phyloP scores from a whole-genome alignment of 495 filamentous ascomycete species.

The Aspergillus ellipticus region DNA sequence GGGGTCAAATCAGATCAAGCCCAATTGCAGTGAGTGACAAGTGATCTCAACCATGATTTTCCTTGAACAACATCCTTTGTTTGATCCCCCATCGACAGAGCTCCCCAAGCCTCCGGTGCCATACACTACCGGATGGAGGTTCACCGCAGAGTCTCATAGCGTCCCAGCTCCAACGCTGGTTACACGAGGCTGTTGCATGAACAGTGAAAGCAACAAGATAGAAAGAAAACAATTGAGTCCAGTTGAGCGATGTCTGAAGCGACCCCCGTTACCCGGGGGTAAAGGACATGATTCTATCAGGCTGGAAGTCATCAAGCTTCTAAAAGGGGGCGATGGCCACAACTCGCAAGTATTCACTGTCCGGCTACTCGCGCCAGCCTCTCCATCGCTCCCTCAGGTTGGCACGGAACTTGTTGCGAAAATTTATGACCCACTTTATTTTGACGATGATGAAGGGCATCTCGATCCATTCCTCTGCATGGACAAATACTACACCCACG shows the following conservation, averaged over 20 bases:
- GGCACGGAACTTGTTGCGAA: slow-evolving; percentile 24
- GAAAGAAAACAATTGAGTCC: slow-evolving; percentile 14
- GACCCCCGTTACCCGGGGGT: slow-evolving; percentile 17
- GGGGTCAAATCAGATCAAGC: not conserved
- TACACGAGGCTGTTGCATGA: slow-evolving; percentile 17
- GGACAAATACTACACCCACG: slow-evolving; percentile 26
- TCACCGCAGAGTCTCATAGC: slow-evolving; percentile 19
- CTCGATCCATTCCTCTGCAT: slow-evolving; percentile 24
- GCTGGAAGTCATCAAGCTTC: slow-evolving; percentile 16
- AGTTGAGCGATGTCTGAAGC: slow-evolving; percentile 22
- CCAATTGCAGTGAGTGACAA: not conserved
- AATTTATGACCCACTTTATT: slow-evolving; percentile 30
- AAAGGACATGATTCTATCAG: slow-evolving; percentile 10
- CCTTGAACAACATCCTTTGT: slow-evolving; percentile 1
- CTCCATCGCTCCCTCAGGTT: slow-evolving; percentile 3
- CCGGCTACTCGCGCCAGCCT: slow-evolving; percentile 9
- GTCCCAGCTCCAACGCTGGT: slow-evolving; percentile 14
- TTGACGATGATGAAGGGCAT: slow-evolving; percentile 20
- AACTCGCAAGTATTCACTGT: slow-evolving; percentile 23
- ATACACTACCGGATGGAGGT: slow-evolving; percentile 18
- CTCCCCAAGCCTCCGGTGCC: slow-evolving; percentile 17
- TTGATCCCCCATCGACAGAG: slow-evolving; percentile 9
- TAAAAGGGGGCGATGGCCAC: slow-evolving; percentile 22
- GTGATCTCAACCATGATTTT: slow-evolving; percentile 4
- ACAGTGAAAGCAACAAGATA: slow-evolving; percentile 17